Conservation (phyloP, 208 protist species). For the Leishmania martiniquensis region DNA sequence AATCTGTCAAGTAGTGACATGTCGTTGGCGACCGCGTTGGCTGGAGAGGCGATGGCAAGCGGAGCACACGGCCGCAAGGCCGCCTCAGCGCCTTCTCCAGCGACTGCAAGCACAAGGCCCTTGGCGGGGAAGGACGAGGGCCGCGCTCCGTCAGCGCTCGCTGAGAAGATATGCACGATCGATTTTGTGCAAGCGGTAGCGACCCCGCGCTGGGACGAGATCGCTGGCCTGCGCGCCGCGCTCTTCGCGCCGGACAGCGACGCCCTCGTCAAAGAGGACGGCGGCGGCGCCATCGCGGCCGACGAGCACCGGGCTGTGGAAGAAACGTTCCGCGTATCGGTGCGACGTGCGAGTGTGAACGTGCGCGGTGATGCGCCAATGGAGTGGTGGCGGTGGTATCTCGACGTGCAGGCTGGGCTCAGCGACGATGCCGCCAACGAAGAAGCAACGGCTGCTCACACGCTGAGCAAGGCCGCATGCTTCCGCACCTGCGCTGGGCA, state of each 20-base stretch:
- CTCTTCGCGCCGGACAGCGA: constrained; percentile 1
- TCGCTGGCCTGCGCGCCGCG: constrained; percentile 17
- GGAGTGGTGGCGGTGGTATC: constrained; percentile 31
- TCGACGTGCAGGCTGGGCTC: neutral
- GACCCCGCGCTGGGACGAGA: constrained; percentile 24
- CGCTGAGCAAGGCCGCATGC: neutral
- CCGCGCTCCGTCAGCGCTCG: neutral
- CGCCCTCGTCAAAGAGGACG: neutral
- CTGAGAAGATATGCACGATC: neutral
- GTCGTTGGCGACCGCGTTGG: neutral
- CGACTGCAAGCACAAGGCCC: neutral
- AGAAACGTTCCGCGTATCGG: neutral
- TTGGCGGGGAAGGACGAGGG: neutral
- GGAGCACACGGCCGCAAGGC: neutral
- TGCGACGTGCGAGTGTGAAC: constrained; percentile 24
- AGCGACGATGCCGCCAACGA: neutral
- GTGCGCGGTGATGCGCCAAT: constrained; percentile 34
- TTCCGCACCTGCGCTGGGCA: constrained; percentile 19
- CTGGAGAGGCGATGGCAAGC: neutral
- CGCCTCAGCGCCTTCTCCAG: neutral
- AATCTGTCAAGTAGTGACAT: neutral
- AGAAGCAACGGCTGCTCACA: neutral
- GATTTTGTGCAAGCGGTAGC: constrained; percentile 31
- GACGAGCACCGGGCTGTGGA: neutral
- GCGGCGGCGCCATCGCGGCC: neutral